Conservation (phyloP, 805 yeast genomes). For the Spathaspora passalidarum region DNA sequence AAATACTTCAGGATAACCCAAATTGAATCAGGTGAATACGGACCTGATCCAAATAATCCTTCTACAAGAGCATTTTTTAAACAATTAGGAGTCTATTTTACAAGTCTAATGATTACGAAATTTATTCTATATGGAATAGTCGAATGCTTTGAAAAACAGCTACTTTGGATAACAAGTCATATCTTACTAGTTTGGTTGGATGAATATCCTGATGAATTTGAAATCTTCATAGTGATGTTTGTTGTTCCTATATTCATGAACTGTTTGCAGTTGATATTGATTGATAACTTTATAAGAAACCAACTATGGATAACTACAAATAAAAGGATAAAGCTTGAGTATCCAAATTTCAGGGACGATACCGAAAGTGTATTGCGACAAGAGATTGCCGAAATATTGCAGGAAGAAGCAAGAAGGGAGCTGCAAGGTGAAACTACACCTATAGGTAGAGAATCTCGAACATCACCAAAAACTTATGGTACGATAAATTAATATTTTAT, state of each 20-base stretch:
- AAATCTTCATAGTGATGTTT: conserved; percentile 84
- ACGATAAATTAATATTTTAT: neutral
- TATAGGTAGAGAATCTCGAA: neutral
- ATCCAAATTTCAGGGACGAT: conserved; percentile 9
- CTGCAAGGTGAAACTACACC: neutral
- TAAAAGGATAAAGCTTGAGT: conserved; percentile 13
- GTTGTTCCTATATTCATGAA: conserved; percentile 74
- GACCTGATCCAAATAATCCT: conserved; percentile 57
- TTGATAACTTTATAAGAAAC: conserved; percentile 71
- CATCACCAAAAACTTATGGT: neutral
- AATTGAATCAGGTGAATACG: conserved; percentile 59
- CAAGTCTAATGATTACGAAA: conserved; percentile 67
- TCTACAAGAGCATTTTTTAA: conserved; percentile 54
- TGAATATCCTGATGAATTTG: conserved; percentile 68
- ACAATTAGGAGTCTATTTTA: conserved; percentile 67
- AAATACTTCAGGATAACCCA: conserved; percentile 37
- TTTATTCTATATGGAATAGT: conserved; percentile 54
- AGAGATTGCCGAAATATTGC: conserved; percentile 8
- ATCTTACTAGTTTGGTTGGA: conserved; percentile 82
- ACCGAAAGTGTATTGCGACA: conserved; percentile 11
- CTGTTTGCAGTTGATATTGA: conserved; percentile 66
- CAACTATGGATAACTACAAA: conserved; percentile 39
- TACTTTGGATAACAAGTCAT: conserved; percentile 56
- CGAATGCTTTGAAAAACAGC: conserved; percentile 60
- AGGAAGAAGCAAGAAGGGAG: conserved; percentile 2